Evolutionary conservation across 352 stramenopile species (phyloP).

Genomic region (Phytophthora agathidicida): DNA sequence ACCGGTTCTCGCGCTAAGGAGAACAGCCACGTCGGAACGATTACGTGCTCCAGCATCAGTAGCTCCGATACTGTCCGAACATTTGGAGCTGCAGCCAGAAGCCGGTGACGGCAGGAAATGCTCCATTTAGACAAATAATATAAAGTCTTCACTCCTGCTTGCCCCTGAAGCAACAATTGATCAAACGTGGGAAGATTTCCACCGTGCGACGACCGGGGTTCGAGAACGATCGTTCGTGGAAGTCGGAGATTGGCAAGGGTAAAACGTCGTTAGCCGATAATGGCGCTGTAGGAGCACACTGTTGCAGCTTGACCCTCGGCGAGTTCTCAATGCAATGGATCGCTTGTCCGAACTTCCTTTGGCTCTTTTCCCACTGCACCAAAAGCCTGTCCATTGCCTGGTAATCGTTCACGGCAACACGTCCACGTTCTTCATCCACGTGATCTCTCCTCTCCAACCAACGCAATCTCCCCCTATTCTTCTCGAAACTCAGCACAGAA

Average conservation of each 20-base stretch:
- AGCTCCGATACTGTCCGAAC: conserved; percentile 25
- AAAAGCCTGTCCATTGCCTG: too few species aligned
- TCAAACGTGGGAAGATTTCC: conserved; percentile 47
- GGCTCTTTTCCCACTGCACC: too few species aligned
- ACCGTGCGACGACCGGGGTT: conserved; percentile 59
- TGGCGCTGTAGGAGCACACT: too few species aligned
- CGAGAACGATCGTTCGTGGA: conserved; percentile 51
- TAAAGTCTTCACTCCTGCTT: conserved; percentile 56
- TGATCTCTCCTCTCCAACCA: not conserved
- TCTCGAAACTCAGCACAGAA: too few species aligned
- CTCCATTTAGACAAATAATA: conserved; percentile 16
- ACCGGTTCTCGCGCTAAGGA: conserved; percentile 3
- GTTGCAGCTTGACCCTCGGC: too few species aligned
- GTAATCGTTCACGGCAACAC: not conserved
- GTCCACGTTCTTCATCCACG: not conserved
- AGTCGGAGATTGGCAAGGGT: conserved; percentile 44
- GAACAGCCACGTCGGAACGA: conserved; percentile 15
- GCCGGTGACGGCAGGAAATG: conserved; percentile 26
- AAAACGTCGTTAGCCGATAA: too few species aligned
- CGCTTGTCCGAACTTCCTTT: too few species aligned
- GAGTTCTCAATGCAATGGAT: conserved; percentile 12
- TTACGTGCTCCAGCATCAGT: conserved; percentile 18
- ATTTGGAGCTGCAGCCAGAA: conserved; percentile 33
- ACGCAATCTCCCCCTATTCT: conserved; percentile 7
- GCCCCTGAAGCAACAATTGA: conserved; percentile 48